Base-by-base conservation (phyloP, 306 rosid genomes). In the Lithocarpus polystachyus region DNA sequence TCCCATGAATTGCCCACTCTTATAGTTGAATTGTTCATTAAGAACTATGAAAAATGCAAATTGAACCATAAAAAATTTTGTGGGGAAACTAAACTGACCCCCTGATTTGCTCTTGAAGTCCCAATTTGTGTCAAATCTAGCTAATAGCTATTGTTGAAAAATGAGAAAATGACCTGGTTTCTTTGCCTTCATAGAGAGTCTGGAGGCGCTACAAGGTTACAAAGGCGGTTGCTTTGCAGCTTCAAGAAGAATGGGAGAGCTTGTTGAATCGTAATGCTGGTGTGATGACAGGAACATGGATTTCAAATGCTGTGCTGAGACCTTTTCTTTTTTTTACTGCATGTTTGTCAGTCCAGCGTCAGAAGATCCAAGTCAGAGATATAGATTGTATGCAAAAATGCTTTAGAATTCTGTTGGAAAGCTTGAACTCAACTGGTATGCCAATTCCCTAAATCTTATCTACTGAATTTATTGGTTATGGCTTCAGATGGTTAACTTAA, bases 201-300 rank as follows among this genome's bases (percentile, higher is more conserved):
- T 94, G 97, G 99, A 92, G 93, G 90, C 84, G 97, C 79, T 89
- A 76, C 84, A 85, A 82, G 85, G 92, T 75, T 75, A 80, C 87
- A 29, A 87, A 79, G 80, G 74, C 43, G 80, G 92, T 64, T 71
- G 91, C 97, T 24, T 61, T 78, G 86, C 84, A 86, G 88, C 83
- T 88, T 76, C 97, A 86, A 81, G 91, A 87, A 78, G 91, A 90
- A 74, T 95, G 99, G 99, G 97, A 95, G 77, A 76, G 75, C 45
- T 76, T 73, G 68, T 78, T 88, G 90, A 87, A 83, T 53, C 54
- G 53, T 78, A 74, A 76, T 74, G 71, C 79, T 80, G 89, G 86
- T 77, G 79, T 77, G 35, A 74, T 31, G 82, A 84, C 91, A n/a
- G 75, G 88, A 43, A 72, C 54, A 48, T 89, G 90, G 90, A 88